Evolutionary conservation across 1,139 yeast species (phyloP).

Genomic region (Scheffersomyces lignicola): DNA sequence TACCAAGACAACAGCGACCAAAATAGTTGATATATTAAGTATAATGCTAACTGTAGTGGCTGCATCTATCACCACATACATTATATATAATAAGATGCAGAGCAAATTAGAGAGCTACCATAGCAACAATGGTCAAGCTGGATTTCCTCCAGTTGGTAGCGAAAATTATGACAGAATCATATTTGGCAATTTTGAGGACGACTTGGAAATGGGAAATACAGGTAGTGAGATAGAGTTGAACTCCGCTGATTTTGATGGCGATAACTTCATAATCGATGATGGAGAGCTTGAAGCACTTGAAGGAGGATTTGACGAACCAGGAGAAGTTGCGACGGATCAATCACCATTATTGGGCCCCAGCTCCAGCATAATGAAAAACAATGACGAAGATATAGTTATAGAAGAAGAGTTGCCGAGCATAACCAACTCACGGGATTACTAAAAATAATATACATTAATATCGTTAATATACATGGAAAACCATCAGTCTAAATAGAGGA

Average conservation of each 20-base stretch:
- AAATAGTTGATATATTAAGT: conserved; percentile 62
- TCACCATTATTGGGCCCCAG: not conserved
- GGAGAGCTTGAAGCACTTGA: conserved; percentile 23
- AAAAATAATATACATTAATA: conserved; percentile 2
- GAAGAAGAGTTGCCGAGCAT: not conserved
- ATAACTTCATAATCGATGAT: conserved; percentile 38
- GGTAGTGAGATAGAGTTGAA: conserved; percentile 30
- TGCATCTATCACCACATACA: conserved; percentile 63
- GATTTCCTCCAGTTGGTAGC: conserved; percentile 5
- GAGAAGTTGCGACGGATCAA: not conserved
- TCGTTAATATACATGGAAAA: not conserved
- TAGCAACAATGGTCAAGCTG: conserved; percentile 9
- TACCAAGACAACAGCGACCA: conserved; percentile 50
- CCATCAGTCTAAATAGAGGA: conserved; percentile 2
- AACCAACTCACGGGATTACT: conserved; percentile 1
- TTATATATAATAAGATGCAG: conserved; percentile 67
- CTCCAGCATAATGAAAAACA: not conserved
- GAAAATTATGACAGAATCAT: conserved; percentile 32
- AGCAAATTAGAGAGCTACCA: conserved; percentile 36
- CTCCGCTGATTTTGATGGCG: conserved; percentile 36
- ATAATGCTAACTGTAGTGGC: conserved; percentile 59
- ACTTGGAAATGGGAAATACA: conserved; percentile 22
- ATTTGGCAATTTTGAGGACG: conserved; percentile 45
- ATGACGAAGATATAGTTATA: not conserved
- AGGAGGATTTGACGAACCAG: conserved; percentile 4